Evolutionary conservation across 129 eudicot species (phyloP).

Genomic region (Kitagawia praeruptora): DNA sequence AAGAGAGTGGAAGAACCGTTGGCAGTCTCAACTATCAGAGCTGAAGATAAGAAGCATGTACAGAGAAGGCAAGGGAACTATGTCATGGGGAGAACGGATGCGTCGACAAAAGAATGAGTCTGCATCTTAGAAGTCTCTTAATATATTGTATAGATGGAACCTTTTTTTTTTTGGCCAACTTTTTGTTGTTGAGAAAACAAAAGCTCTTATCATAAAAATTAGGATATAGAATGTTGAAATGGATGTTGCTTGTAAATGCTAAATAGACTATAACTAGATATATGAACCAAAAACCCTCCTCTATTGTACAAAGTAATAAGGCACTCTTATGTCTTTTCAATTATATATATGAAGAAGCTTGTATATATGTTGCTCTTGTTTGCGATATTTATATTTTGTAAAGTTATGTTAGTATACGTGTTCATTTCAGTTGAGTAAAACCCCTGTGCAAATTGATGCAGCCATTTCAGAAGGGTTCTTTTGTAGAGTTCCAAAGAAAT

Average conservation of each 20-base stretch:
- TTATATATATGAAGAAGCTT: background rate
- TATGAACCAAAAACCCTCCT: background rate
- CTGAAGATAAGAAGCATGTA: conserved; percentile 63
- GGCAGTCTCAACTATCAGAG: conserved; percentile 72
- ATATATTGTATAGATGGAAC: conserved; percentile 14
- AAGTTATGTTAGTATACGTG: background rate
- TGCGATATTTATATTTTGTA: background rate
- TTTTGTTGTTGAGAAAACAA: background rate
- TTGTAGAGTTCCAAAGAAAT: background rate
- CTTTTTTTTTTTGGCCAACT: background rate
- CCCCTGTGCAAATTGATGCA: background rate
- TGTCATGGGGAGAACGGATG: conserved; percentile 88
- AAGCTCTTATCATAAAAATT: background rate
- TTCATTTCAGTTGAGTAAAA: background rate
- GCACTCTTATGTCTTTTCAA: background rate
- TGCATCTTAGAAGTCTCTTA: conserved; percentile 17
- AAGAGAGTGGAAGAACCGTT: conserved; percentile 65
- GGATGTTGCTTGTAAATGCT: background rate
- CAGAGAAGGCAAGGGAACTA: conserved; percentile 37
- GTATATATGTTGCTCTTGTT: background rate
- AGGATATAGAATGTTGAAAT: background rate
- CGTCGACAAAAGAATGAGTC: conserved; percentile 50
- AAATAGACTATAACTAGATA: background rate
- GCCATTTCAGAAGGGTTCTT: background rate
- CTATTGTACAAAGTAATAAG: background rate